phyloP scores from a whole-genome alignment of 2,329 filamentous ascomycete genomes.

The Aspergillus nomiae region DNA sequence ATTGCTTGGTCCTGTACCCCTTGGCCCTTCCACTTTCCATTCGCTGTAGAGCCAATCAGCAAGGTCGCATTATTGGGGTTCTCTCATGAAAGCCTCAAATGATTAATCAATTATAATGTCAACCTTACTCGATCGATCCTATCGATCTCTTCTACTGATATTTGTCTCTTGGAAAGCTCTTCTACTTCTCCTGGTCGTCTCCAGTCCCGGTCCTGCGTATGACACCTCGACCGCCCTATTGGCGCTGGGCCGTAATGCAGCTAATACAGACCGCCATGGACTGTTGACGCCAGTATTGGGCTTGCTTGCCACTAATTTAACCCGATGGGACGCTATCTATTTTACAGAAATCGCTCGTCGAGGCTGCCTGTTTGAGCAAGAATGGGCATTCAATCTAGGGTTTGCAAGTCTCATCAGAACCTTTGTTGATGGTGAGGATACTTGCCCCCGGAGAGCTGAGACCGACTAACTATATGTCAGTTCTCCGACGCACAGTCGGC shows the following conservation, averaged over 20 bases:
- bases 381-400: slow-evolving; percentile 12
- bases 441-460: not conserved
- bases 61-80: not conserved
- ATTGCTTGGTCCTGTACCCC: no score
- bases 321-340: slow-evolving; percentile 13
- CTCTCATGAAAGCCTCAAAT: not conserved
- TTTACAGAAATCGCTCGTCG: slow-evolving; percentile 9
- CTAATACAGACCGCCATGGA: not conserved
- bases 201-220: slow-evolving; percentile 10
- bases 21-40: not conserved
- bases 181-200: slow-evolving; percentile 4
- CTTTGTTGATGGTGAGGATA: not conserved
- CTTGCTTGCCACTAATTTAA: slow-evolving; percentile 4
- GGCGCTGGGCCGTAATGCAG: not conserved
- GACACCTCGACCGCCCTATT: slow-evolving; percentile 12
- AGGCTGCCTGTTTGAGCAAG: slow-evolving; percentile 12
- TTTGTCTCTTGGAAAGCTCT: slow-evolving; percentile 7
- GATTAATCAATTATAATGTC: not conserved
- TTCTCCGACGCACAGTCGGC: not conserved
- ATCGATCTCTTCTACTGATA: not conserved
- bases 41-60: not conserved
- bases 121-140: not conserved
- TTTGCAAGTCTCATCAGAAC: slow-evolving; percentile 1
- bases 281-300: not conserved
- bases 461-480: not conserved